Evolutionary conservation across 1,139 yeast species (phyloP).

Genomic region (Trichomonascaceae sp.): DNA sequence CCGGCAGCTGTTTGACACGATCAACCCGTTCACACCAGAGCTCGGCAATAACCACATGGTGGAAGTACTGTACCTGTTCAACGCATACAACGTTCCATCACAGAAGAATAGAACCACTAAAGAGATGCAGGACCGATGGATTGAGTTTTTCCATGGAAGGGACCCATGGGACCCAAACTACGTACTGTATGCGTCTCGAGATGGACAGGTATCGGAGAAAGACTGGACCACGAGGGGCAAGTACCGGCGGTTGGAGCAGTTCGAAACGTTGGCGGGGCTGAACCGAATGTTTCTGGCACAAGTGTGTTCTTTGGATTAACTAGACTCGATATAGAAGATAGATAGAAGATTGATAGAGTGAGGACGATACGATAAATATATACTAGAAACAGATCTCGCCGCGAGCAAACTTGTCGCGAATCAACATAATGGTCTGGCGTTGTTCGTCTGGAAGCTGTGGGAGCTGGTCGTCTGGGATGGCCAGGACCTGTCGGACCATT

Average conservation of each 20-base stretch:
- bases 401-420: constrained; percentile 14
- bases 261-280: constrained; percentile 1
- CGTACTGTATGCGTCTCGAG: too few relatives aligned
- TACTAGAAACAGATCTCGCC: constrained; percentile 8
- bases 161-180: constrained; percentile 14
- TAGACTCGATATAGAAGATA: too few relatives aligned
- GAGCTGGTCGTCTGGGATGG: constrained; percentile 53
- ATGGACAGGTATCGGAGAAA: constrained; percentile 4
- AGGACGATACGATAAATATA: too few relatives aligned
- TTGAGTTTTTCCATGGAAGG: constrained; percentile 11
- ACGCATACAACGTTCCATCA: constrained; percentile 13
- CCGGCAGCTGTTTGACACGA: constrained; percentile 18
- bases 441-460: constrained; percentile 48
- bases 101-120: constrained; percentile 8
- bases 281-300: constrained; percentile 1
- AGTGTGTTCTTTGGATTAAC: not conserved
- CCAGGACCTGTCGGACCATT: constrained; percentile 36
- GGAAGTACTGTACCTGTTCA: constrained; percentile 17
- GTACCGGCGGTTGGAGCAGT: constrained; percentile 5
- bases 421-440: constrained; percentile 14
- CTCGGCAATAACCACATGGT: constrained; percentile 22
- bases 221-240: not conserved
- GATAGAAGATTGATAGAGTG: too few relatives aligned
- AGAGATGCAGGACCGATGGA: constrained; percentile 15
- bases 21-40: constrained; percentile 14